phyloP scores from a whole-genome alignment of 176 grass and related monocot species.

The Eremochloa ophiuroides region DNA sequence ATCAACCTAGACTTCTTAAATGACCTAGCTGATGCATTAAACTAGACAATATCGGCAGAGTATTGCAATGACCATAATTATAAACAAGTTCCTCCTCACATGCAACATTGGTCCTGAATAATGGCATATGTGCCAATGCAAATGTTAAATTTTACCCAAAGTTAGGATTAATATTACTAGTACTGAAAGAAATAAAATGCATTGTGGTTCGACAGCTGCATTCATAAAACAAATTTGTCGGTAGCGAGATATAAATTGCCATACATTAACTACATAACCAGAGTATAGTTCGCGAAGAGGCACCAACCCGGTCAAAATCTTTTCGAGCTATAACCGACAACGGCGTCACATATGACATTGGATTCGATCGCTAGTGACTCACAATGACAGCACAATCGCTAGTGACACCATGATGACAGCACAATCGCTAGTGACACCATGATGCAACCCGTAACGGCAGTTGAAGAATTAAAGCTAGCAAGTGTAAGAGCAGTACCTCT shows the following conservation, averaged over 20 bases:
- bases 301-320: neutral
- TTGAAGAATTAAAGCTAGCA: neutral
- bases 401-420: too few relatives aligned
- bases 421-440: neutral
- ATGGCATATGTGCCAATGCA: neutral
- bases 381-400: neutral
- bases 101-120: neutral
- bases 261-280: neutral
- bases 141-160: neutral
- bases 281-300: neutral
- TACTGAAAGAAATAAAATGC: neutral
- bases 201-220: neutral
- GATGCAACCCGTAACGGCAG: neutral
- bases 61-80: neutral
- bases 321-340: neutral
- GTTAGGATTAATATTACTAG: neutral
- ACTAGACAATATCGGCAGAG: neutral
- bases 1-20: conserved; percentile 4
- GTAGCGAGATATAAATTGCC: neutral
- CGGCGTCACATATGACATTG: neutral
- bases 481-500: conserved; percentile 40
- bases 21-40: neutral
- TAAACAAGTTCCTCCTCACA: neutral
- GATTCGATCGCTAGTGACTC: neutral
- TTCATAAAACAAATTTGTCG: neutral